phyloP scores from a whole-genome alignment of 345 rosid genomes.

The Linum tenue region DNA sequence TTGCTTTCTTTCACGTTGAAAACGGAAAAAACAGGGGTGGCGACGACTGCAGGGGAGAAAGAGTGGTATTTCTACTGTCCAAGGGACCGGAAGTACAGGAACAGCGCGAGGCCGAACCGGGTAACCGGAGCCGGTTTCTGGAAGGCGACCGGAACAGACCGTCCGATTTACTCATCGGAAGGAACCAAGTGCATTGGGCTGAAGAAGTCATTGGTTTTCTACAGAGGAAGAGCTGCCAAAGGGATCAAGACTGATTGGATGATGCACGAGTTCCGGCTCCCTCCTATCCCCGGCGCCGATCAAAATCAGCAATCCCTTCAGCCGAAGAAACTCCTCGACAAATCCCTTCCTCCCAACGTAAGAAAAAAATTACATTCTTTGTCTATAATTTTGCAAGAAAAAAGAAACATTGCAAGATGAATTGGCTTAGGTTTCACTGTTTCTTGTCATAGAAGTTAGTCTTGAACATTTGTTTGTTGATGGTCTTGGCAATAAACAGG shows the following conservation, averaged over 20 bases:
- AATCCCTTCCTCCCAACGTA: conserved; percentile 61
- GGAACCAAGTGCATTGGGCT: conserved; percentile 69
- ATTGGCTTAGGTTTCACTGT: background rate
- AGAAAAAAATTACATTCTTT: background rate
- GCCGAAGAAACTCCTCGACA: conserved; percentile 45
- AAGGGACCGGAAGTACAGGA: conserved; percentile 82
- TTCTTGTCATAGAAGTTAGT: background rate
- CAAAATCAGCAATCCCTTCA: conserved; percentile 3
- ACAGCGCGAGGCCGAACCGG: conserved; percentile 83
- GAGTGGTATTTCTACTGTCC: conserved; percentile 96
- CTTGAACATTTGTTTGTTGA: background rate
- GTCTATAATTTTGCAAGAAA: too few relatives aligned
- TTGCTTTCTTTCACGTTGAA: background rate
- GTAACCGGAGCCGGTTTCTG: conserved; percentile 95
- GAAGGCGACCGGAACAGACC: conserved; percentile 95
- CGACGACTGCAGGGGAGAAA: conserved; percentile 60
- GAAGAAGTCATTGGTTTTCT: conserved; percentile 90
- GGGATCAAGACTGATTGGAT: conserved; percentile 97
- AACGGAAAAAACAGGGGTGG: conserved; percentile 38
- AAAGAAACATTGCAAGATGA: too few relatives aligned
- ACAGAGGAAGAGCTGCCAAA: conserved; percentile 86
- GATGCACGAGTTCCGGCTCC: conserved; percentile 99
- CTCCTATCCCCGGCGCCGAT: conserved; percentile 47
- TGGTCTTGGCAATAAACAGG: conserved; percentile 28
- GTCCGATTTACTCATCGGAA: conserved; percentile 83